Conservation (phyloP, 208 protist species). For the Leishmania amazonensis region DNA sequence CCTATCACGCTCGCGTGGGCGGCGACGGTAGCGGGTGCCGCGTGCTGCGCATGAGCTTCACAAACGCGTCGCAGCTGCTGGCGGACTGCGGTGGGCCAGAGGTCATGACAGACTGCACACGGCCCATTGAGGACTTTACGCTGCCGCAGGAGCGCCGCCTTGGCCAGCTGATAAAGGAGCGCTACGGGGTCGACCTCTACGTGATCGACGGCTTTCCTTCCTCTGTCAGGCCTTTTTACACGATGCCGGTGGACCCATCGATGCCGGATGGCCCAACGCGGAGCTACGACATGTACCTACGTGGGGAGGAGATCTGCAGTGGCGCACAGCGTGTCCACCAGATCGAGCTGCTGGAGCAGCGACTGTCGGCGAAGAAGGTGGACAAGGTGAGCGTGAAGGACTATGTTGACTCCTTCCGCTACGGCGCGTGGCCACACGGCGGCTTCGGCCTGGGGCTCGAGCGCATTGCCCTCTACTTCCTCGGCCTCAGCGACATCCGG, state of each 20-base stretch:
- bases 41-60: conserved; percentile 28
- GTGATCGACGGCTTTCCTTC: conserved; percentile 98
- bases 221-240: conserved; percentile 98
- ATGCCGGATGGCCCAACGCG: conserved; percentile 38
- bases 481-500: conserved; percentile 97
- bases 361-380: conserved; percentile 53
- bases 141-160: conserved; percentile 93
- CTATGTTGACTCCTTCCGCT: conserved; percentile 98
- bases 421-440: conserved; percentile 97
- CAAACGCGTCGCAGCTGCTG: conserved; percentile 20
- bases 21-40: conserved; percentile 14
- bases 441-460: conserved; percentile 98
- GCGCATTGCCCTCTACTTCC: conserved; percentile 97
- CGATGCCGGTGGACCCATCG: conserved; percentile 90
- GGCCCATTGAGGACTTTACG: conserved; percentile 75
- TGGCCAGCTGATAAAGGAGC: conserved; percentile 94
- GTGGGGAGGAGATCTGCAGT: conserved; percentile 99
- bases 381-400: conserved; percentile 54
- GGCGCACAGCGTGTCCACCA: conserved; percentile 99
- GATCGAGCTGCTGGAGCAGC: conserved; percentile 73
- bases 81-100: conserved; percentile 3
- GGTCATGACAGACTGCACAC: neutral
- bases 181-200: conserved; percentile 98
- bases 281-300: conserved; percentile 99
- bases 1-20: conserved; percentile 20